A percentile compares a stretch with the other conserved stretches of the same genome.
Evolutionary conservation across 192 early-diverging fungal genomes (phyloP).

Genomic region (Backusella circina): DNA sequence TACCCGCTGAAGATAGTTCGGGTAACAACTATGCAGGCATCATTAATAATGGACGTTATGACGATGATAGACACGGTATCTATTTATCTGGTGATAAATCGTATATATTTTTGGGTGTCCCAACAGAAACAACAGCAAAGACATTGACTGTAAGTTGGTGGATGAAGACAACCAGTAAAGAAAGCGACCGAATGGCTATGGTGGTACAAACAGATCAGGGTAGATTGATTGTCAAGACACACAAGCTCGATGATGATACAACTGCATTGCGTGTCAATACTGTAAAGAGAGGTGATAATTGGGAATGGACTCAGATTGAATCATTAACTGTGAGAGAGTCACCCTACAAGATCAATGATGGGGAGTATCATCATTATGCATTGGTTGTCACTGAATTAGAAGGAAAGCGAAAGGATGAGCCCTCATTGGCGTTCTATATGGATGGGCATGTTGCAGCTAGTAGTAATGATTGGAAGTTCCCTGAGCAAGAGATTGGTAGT

Average conservation of each 20-base stretch:
- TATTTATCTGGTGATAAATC: conserved; percentile 17
- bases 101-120: conserved; percentile 30
- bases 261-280: not conserved
- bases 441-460: conserved; percentile 31
- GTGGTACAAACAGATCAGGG: conserved; percentile 29
- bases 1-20: conserved; percentile 20
- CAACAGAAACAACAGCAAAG: not conserved
- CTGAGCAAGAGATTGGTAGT: conserved; percentile 3
- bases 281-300: not conserved
- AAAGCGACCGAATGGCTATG: conserved; percentile 19
- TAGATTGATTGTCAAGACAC: conserved; percentile 14
- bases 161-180: conserved; percentile 19
- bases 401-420: not conserved
- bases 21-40: conserved; percentile 28
- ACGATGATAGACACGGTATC: not conserved
- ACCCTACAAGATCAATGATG: not conserved
- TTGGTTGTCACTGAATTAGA: not conserved
- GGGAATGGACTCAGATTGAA: not conserved
- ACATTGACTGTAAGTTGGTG: conserved; percentile 32
- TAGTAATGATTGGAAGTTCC: conserved; percentile 10
- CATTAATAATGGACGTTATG: conserved; percentile 11
- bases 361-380: conserved; percentile 26
- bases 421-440: conserved; percentile 21
- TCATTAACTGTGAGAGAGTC: not conserved
- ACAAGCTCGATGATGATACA: not conserved